Conservation (phyloP, 176 grass and related monocot genomes). For the Bolboschoenus planiculmis region DNA sequence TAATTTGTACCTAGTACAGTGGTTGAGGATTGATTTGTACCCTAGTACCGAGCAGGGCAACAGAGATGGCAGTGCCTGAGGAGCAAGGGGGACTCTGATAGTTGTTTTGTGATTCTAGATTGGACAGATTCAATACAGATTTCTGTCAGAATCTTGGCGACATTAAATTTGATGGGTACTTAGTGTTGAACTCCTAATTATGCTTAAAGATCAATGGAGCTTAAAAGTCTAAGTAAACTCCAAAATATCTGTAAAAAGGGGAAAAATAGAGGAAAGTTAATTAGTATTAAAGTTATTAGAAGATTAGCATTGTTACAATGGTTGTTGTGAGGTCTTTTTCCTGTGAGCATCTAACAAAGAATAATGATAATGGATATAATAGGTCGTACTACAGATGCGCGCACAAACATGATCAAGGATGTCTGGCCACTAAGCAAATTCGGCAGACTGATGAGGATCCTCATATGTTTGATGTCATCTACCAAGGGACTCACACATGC, state of each 20-base stretch:
- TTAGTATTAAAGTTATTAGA: not conserved
- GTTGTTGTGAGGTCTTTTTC: not conserved
- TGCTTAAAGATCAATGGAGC: not conserved
- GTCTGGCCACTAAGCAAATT: slow-evolving; percentile 62
- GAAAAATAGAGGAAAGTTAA: not conserved
- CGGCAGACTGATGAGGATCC: slow-evolving; percentile 64
- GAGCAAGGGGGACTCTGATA: no score
- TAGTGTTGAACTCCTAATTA: not conserved
- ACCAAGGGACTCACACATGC: slow-evolving; percentile 63
- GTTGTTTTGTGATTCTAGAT: not conserved
- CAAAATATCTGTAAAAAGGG: not conserved
- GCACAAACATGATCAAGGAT: slow-evolving; percentile 15
- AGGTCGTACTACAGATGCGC: slow-evolving; percentile 74
- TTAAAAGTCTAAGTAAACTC: not conserved
- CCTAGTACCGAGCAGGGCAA: not conserved
- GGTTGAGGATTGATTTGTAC: no score
- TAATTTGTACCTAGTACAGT: no score
- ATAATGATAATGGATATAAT: not conserved
- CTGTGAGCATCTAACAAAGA: not conserved
- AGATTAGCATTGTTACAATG: not conserved
- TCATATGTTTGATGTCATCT: slow-evolving; percentile 47
- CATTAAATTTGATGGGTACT: not conserved
- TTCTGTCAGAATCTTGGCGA: not conserved
- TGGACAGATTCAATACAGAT: slow-evolving; percentile 4
- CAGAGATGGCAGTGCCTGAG: not conserved